Conservation (phyloP, 768 basidiomycete species). For the Hortiboletus campestris region DNA sequence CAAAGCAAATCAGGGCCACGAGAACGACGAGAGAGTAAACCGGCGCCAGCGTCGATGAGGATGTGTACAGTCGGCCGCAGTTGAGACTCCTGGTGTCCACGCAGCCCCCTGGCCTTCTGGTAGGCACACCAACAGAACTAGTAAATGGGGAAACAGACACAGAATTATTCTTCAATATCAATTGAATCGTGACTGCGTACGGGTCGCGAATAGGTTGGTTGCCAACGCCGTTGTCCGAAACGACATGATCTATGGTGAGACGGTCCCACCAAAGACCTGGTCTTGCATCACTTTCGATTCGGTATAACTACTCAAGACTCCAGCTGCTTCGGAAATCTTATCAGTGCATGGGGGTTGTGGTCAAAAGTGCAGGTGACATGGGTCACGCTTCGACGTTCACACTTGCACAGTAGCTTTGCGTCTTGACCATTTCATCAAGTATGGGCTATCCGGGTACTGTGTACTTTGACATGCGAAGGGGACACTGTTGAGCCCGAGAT, state of each 20-base stretch:
- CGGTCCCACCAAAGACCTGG: constrained; percentile 23
- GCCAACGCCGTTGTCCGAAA: constrained; percentile 16
- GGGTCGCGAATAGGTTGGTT: constrained; percentile 33
- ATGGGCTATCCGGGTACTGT: no score
- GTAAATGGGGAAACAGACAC: not conserved
- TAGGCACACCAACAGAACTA: constrained; percentile 26
- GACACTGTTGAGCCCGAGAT: no score
- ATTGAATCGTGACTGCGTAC: constrained; percentile 5
- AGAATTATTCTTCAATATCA: not conserved
- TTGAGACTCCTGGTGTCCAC: not conserved
- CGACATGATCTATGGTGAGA: constrained; percentile 32
- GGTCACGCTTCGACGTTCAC: no score
- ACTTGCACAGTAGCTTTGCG: no score
- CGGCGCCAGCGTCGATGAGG: not conserved
- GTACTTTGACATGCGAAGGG: no score
- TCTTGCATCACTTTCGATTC: constrained; percentile 3
- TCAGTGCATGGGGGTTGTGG: no score
- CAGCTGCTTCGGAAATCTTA: no score
- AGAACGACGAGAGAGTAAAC: not conserved
- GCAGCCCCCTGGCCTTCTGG: constrained; percentile 17
- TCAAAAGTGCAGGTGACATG: no score
- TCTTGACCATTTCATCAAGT: no score
- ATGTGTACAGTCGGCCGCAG: not conserved
- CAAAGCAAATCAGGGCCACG: not conserved
- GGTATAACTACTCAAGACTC: not conserved